A percentile compares a stretch with the other conserved stretches of the same genome.
Evolutionary conservation across 176 grass and related monocot genomes (phyloP).

Genomic region (Rhynchospora breviuscula): DNA sequence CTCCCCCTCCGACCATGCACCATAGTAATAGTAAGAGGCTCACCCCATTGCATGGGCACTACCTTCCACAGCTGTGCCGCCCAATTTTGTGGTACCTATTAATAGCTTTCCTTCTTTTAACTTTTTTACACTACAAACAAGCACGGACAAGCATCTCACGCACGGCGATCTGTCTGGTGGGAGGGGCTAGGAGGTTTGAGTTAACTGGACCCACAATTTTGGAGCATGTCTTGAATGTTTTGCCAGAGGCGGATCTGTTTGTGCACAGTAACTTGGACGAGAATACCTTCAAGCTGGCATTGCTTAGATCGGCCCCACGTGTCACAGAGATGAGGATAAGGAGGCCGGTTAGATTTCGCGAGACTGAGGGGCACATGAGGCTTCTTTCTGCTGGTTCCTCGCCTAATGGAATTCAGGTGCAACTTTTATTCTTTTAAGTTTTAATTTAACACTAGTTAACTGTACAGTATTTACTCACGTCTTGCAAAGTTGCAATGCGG

Average conservation of each 20-base stretch:
- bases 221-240: constrained; percentile 40
- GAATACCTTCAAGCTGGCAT: constrained; percentile 61
- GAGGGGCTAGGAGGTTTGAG: constrained; percentile 76
- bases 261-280: constrained; percentile 65
- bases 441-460: too few species aligned
- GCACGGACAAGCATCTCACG: constrained; percentile 15
- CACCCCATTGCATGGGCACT: neutral
- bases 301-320: constrained; percentile 31
- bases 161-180: constrained; percentile 64
- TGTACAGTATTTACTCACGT: too few species aligned
- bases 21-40: neutral
- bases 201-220: constrained; percentile 75
- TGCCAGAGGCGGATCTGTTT: constrained; percentile 46
- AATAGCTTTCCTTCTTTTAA: too few species aligned
- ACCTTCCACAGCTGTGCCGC: too few species aligned
- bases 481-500: too few species aligned
- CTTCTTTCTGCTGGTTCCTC: constrained; percentile 47
- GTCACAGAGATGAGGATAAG: constrained; percentile 45
- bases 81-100: too few species aligned
- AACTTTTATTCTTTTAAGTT: constrained; percentile 46
- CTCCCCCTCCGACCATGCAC: neutral
- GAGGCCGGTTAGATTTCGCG: constrained; percentile 23
- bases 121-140: too few species aligned
- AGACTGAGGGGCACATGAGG: constrained; percentile 29
- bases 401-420: constrained; percentile 95